A percentile compares a stretch with the other conserved stretches of the same genome.
phyloP scores from a whole-genome alignment of 129 eudicot genomes.

The Logfia minima region DNA sequence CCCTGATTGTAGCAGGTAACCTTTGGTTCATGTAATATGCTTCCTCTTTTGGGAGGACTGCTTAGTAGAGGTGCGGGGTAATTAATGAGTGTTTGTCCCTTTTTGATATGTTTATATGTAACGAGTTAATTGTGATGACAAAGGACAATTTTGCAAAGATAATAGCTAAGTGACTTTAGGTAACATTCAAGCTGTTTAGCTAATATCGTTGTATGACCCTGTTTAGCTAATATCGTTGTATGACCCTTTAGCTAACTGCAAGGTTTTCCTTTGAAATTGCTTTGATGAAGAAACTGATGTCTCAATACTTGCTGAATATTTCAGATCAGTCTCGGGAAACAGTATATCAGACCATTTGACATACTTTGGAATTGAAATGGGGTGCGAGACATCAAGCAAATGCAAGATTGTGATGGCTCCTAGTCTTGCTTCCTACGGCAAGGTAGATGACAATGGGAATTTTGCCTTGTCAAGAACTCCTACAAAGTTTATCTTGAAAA shows the following conservation, averaged over 20 bases:
- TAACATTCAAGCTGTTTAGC: not conserved
- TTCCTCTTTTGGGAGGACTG: no score
- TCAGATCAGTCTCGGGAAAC: constrained; percentile 88
- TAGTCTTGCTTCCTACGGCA: constrained; percentile 42
- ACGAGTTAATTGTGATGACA: no score
- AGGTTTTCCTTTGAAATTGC: not conserved
- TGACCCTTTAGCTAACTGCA: not conserved
- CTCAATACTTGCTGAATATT: constrained; percentile 13
- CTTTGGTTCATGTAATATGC: not conserved
- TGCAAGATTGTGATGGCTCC: constrained; percentile 71
- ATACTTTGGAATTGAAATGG: constrained; percentile 75
- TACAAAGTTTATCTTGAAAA: constrained; percentile 37
- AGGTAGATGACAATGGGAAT: constrained; percentile 58
- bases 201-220: not conserved
- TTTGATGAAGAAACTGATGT: not conserved
- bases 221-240: no score
- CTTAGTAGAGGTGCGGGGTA: no score
- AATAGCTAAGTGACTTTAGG: not conserved
- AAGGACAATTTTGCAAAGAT: no score
- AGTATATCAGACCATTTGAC: constrained; percentile 76
- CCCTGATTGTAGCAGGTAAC: constrained; percentile 89
- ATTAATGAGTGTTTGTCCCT: no score
- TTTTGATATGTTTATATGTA: no score
- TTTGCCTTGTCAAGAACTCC: constrained; percentile 52
- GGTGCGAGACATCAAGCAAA: constrained; percentile 52